Conservation (phyloP, 106 monocot genomes). For the Dioscorea dumetorum region DNA sequence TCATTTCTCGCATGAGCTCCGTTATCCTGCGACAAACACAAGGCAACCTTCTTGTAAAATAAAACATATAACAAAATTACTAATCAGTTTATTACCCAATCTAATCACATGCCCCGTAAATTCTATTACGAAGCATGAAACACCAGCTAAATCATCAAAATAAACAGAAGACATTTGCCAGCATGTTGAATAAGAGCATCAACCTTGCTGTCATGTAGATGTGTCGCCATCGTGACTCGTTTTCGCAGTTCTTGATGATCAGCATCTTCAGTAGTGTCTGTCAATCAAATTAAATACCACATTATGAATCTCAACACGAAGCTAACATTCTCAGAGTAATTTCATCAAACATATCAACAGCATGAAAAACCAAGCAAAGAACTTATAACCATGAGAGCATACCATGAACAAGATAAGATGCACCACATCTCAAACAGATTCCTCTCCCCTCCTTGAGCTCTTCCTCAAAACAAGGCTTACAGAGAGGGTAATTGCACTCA, state of each 20-base stretch:
- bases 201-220: constrained; percentile 38
- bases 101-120: too few species aligned
- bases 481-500: constrained; percentile 33
- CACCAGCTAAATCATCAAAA: too few species aligned
- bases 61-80: too few species aligned
- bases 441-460: constrained; percentile 30
- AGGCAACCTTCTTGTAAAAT: too few species aligned
- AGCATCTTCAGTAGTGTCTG: constrained; percentile 8
- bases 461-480: constrained; percentile 40
- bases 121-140: too few species aligned
- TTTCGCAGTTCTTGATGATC: constrained; percentile 14
- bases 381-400: not conserved
- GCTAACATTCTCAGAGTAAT: too few species aligned
- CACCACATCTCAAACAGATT: constrained; percentile 53
- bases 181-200: not conserved
- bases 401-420: constrained; percentile 24
- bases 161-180: too few species aligned
- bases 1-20: constrained; percentile 63
- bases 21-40: constrained; percentile 33
- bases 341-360: too few species aligned
- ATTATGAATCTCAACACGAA: too few species aligned
- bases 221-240: constrained; percentile 17
- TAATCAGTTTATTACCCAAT: not conserved
- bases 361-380: too few species aligned
- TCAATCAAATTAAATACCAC: not conserved